phyloP scores from a whole-genome alignment of 495 filamentous ascomycete species.

The Letharia lupina region DNA sequence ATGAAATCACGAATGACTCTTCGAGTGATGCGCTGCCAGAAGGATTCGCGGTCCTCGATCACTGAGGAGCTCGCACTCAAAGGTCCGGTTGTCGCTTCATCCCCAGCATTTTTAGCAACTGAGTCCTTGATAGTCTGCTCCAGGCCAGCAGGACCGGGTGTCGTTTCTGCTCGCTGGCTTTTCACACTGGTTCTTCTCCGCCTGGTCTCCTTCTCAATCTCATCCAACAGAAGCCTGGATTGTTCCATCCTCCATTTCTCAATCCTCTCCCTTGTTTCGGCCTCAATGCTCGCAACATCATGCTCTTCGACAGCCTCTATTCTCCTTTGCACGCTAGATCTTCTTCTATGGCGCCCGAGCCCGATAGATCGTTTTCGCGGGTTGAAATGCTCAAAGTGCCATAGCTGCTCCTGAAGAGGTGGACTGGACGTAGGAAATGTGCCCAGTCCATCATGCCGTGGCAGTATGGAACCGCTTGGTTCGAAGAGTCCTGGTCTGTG shows the following conservation, averaged over 20 bases:
- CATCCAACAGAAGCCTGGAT: conserved; percentile 71
- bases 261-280: conserved; percentile 71
- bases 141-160: conserved; percentile 6
- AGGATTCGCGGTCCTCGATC: conserved; percentile 42
- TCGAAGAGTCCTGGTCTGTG: conserved; percentile 41
- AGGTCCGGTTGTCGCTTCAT: not conserved
- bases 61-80: conserved; percentile 1
- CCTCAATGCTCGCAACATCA: conserved; percentile 47
- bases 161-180: conserved; percentile 25
- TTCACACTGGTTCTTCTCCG: conserved; percentile 41
- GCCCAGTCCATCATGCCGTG: conserved; percentile 85
- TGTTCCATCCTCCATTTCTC: conserved; percentile 90
- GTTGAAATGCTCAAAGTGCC: conserved; percentile 77
- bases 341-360: conserved; percentile 34
- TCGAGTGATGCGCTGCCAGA: conserved; percentile 76
- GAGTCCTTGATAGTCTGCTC: conserved; percentile 15
- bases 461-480: conserved; percentile 58
- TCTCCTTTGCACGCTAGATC: conserved; percentile 54
- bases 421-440: conserved; percentile 57
- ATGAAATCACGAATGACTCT: conserved; percentile 82
- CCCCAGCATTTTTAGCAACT: conserved; percentile 1
- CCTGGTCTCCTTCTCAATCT: conserved; percentile 79
- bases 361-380: conserved; percentile 44
- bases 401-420: conserved; percentile 66
- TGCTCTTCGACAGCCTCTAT: conserved; percentile 58